Evolutionary conservation across 768 basidiomycete genomes (phyloP).

Genomic region (Kwoniella botswanensis): DNA sequence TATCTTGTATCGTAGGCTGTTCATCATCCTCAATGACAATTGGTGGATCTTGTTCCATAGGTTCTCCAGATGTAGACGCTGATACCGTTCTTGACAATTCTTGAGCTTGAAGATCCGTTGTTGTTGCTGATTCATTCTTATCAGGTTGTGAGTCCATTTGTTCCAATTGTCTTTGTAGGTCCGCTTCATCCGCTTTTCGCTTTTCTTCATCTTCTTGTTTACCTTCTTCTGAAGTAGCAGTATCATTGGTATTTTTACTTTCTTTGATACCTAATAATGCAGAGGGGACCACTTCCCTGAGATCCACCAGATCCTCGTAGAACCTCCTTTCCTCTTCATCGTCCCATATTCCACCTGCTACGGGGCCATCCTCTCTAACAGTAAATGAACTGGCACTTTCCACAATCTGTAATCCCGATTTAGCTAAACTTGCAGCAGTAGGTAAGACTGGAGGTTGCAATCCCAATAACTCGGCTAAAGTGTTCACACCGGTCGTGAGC

Average conservation of each 20-base stretch:
- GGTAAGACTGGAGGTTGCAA: constrained; percentile 82
- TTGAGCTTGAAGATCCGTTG: constrained; percentile 3
- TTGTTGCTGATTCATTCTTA: constrained; percentile 8
- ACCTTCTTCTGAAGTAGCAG: constrained; percentile 40
- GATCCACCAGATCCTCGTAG: constrained; percentile 88
- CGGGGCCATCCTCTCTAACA: constrained; percentile 65
- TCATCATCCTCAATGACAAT: constrained; percentile 14
- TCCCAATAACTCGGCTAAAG: constrained; percentile 88
- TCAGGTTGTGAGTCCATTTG: constrained; percentile 65
- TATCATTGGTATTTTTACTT: constrained; percentile 46
- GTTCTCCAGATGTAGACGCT: constrained; percentile 17
- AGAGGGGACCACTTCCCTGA: constrained; percentile 88
- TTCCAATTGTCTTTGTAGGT: constrained; percentile 75
- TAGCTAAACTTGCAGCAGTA: constrained; percentile 65
- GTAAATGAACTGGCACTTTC: constrained; percentile 52
- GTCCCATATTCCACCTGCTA: constrained; percentile 87
- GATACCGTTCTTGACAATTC: constrained; percentile 36
- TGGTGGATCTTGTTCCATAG: background rate
- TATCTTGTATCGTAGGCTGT: background rate
- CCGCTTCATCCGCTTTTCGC: constrained; percentile 63
- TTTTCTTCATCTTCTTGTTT: constrained; percentile 59
- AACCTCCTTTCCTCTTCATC: constrained; percentile 95
- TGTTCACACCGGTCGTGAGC: constrained; percentile 82
- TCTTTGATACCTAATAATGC: constrained; percentile 77
- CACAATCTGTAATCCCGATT: constrained; percentile 58